Percentiles rank a stretch among this genome's conserved stretches.
Conservation (phyloP, 2,329 filamentous ascomycete species). For the Diaporthe ampelina region DNA sequence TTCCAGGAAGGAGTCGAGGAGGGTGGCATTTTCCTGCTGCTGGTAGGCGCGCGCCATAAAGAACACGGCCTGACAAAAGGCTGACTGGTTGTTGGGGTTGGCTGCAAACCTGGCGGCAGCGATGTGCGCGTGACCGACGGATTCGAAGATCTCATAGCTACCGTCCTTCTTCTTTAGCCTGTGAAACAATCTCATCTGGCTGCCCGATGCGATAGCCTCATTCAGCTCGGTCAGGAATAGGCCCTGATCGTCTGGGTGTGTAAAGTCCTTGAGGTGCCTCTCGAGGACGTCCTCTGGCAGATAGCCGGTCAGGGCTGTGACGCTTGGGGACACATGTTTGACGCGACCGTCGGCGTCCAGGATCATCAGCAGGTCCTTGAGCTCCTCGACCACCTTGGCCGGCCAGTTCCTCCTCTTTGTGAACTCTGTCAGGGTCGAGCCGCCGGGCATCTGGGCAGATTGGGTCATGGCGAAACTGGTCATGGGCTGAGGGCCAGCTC, state of each 20-base stretch:
- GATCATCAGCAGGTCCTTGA: slow-evolving; percentile 90
- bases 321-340: slow-evolving; percentile 87
- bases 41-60: slow-evolving; percentile 94
- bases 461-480: slow-evolving; percentile 50
- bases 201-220: slow-evolving; percentile 87
- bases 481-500: slow-evolving; percentile 58
- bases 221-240: slow-evolving; percentile 91
- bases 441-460: slow-evolving; percentile 50
- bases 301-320: slow-evolving; percentile 82
- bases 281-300: slow-evolving; percentile 78
- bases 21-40: slow-evolving; percentile 85
- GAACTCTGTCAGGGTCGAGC: slow-evolving; percentile 68
- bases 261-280: slow-evolving; percentile 82
- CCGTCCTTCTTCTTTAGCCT: slow-evolving; percentile 83
- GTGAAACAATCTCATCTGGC: slow-evolving; percentile 86
- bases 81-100: slow-evolving; percentile 73
- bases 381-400: slow-evolving; percentile 88
- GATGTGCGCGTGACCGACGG: slow-evolving; percentile 92
- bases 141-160: slow-evolving; percentile 85
- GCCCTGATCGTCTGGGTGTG: slow-evolving; percentile 87
- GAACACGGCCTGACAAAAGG: slow-evolving; percentile 90
- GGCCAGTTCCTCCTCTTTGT: slow-evolving; percentile 82
- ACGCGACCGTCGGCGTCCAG: slow-evolving; percentile 88
- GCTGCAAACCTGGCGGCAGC: slow-evolving; percentile 76
- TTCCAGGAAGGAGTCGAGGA: slow-evolving; percentile 93